phyloP scores from a whole-genome alignment of 129 eudicot genomes.

The Artemisia tridentata region DNA sequence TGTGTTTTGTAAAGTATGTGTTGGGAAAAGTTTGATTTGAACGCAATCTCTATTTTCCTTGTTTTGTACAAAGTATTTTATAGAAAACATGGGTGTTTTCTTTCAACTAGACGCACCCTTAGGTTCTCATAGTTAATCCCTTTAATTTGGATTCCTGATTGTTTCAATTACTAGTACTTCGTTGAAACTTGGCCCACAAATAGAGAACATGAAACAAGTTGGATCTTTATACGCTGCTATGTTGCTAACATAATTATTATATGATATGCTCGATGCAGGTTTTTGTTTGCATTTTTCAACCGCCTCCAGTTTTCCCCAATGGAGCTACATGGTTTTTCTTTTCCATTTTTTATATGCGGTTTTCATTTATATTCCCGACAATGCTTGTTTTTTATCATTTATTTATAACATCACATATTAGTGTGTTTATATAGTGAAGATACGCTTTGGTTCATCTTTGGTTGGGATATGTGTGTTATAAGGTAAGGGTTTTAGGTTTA shows the following conservation, averaged over 20 bases:
- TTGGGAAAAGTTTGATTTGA: too few species aligned
- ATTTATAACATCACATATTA: not conserved
- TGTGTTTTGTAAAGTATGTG: too few species aligned
- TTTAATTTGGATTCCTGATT: not conserved
- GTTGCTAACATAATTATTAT: not conserved
- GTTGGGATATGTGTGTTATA: constrained; percentile 19
- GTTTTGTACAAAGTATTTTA: too few species aligned
- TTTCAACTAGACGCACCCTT: too few species aligned
- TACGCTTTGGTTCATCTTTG: not conserved
- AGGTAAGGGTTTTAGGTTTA: constrained; percentile 27
- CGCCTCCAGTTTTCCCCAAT: constrained; percentile 30
- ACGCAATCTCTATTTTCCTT: too few species aligned
- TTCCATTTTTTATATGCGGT: constrained; percentile 20
- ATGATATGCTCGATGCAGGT: constrained; percentile 27
- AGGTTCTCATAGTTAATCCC: not conserved
- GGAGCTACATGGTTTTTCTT: constrained; percentile 28
- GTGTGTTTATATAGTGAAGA: constrained; percentile 15
- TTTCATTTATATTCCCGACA: not conserved
- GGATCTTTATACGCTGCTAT: not conserved
- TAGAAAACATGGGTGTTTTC: too few species aligned
- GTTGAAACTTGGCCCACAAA: not conserved
- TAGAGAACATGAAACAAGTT: not conserved
- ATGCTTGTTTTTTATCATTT: constrained; percentile 9
- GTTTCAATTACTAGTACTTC: not conserved
- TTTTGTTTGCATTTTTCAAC: constrained; percentile 23